Base-by-base conservation (phyloP, 169 alveolate genomes). In the Plasmodium gonderi region DNA sequence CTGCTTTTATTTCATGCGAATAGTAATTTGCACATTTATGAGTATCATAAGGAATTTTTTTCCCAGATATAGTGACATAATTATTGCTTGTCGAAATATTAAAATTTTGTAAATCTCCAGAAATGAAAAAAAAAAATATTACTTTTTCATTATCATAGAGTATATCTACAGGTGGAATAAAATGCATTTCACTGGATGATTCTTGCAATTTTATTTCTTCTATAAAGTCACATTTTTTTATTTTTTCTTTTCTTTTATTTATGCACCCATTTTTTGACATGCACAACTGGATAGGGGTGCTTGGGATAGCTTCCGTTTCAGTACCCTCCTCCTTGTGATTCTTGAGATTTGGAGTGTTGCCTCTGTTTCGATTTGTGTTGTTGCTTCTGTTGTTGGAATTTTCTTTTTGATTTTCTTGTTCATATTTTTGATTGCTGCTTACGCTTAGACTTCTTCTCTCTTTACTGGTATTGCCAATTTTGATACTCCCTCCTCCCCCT, bases 21-120 rank as follows among this genome's bases (percentile, higher is more conserved):
- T 42, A 76, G 72, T 77, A 89, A 77, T 67, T 60, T 23, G 72
- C 49, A 77, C 33, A 64, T 29, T 47, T 65, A 14, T 77, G 90
- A n/a, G 14, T 40, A 9, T 76, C 82, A 45, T 89, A 89, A 0
- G 94, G 94, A 26, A 89, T 44, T 44, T 89, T 89, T 49, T 47
- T 65, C n/a, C 94, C 94, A 26, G 94, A 89, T 77, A 89, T 78
- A 17, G 94, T 89, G 20, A 89, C 29, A 44, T 89, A 60, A 89
- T 89, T 89, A 89, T 76, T 65, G 36, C 31, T 77, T 45, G 77
- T 29, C 1, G 68, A n/a, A 77, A 89, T 47, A 44, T 65, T 77
- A 78, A 89, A 78, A 38, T 89, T 89, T 51, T 89, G 36, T 44
- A 89, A 60, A 38, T 89, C 60, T 26, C 94, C 94, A 9, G 94